Evolutionary conservation across 495 filamentous ascomycete genomes (phyloP).

Genomic region (Staphylotrichum tortipilum): DNA sequence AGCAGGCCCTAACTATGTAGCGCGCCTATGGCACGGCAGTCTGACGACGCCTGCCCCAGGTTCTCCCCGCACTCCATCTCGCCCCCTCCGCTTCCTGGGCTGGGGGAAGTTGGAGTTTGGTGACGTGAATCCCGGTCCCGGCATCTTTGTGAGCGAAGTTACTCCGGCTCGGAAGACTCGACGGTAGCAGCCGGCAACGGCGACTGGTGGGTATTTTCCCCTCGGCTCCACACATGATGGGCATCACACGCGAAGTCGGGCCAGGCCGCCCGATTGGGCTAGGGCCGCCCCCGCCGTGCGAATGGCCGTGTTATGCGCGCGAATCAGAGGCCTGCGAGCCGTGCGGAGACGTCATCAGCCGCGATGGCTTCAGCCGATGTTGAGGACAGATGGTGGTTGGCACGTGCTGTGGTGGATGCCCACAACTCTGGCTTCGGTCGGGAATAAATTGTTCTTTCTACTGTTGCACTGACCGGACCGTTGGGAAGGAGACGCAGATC

Average conservation of each 20-base stretch:
- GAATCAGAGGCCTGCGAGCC: background rate
- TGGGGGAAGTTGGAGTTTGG: too few relatives aligned
- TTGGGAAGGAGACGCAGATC: background rate
- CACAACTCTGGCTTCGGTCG: background rate
- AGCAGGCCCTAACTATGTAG: background rate
- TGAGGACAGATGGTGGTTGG: too few relatives aligned
- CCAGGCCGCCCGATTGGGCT: background rate
- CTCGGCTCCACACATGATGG: too few relatives aligned
- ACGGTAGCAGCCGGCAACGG: background rate
- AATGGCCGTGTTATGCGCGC: background rate
- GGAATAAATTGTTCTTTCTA: background rate
- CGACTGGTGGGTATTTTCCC: constrained; percentile 2
- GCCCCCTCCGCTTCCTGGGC: background rate
- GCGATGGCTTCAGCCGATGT: background rate
- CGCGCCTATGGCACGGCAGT: background rate
- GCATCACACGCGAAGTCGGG: background rate
- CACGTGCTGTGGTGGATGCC: too few relatives aligned
- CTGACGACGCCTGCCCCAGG: background rate
- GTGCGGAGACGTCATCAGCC: too few relatives aligned
- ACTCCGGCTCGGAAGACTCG: background rate
- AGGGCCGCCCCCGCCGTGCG: background rate
- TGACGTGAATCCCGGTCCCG: too few relatives aligned
- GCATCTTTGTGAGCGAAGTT: too few relatives aligned
- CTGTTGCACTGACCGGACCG: too few relatives aligned
- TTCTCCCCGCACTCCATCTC: background rate